phyloP scores from a whole-genome alignment of 352 stramenopile genomes.

The Pythium coloratum region DNA sequence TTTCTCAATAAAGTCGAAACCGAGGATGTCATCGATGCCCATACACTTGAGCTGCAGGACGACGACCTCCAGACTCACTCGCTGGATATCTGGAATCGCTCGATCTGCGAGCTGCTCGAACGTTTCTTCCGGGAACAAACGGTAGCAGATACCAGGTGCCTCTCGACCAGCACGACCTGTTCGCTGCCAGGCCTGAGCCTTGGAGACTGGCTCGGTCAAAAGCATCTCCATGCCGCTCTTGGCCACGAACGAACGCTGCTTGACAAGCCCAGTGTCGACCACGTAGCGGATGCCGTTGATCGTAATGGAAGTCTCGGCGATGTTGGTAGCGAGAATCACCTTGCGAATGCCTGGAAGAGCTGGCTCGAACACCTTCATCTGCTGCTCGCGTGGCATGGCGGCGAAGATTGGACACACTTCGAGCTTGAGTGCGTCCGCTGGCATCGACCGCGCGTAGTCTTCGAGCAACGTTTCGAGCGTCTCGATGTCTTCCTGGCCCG shows the following conservation, averaged over 20 bases:
- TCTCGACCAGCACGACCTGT: conserved; percentile 88
- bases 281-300: conserved; percentile 96
- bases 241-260: conserved; percentile 87
- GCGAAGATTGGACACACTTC: conserved; percentile 96
- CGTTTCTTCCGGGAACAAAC: conserved; percentile 81
- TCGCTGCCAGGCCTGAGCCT: conserved; percentile 91
- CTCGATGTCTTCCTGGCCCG: conserved; percentile 92
- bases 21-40: conserved; percentile 80
- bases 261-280: conserved; percentile 85
- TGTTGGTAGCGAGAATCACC: conserved; percentile 95
- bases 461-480: conserved; percentile 82
- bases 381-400: conserved; percentile 92
- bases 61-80: conserved; percentile 81
- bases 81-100: conserved; percentile 83
- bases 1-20: conserved; percentile 90
- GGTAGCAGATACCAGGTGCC: conserved; percentile 77
- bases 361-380: conserved; percentile 94
- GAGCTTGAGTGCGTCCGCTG: conserved; percentile 67
- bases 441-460: conserved; percentile 77
- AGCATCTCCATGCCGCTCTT: conserved; percentile 89
- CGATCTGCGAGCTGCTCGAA: conserved; percentile 81
- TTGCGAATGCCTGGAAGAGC: conserved; percentile 82
- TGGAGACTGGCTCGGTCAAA: conserved; percentile 83
- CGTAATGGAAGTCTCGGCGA: conserved; percentile 97
- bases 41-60: conserved; percentile 88